Conservation (phyloP, 106 monocot genomes). For the Acorus gramineus region DNA sequence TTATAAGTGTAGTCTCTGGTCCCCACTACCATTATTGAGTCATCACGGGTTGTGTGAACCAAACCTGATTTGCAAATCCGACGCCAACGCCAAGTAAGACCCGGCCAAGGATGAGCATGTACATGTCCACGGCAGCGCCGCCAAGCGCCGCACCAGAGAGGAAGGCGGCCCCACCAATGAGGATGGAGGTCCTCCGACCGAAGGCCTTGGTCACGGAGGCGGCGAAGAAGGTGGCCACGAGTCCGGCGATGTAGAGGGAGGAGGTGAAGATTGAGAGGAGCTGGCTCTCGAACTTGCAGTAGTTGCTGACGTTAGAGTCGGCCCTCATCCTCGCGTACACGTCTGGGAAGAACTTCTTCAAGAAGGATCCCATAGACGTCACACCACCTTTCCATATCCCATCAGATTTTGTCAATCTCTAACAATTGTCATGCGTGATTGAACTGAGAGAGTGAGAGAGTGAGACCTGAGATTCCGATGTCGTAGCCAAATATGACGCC, state of each 20-base stretch:
- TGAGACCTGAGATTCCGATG: slow-evolving; percentile 19
- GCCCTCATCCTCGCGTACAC: slow-evolving; percentile 14
- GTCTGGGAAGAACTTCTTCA: slow-evolving; percentile 32
- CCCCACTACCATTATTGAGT: too few relatives aligned
- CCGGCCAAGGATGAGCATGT: slow-evolving; percentile 49
- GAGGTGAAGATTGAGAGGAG: slow-evolving; percentile 30
- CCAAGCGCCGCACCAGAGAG: slow-evolving; percentile 27
- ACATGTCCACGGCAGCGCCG: slow-evolving; percentile 22
- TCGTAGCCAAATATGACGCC: slow-evolving; percentile 31
- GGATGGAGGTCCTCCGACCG: slow-evolving; percentile 22
- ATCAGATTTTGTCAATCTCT: not conserved
- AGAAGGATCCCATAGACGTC: slow-evolving; percentile 27
- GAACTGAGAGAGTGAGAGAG: too few relatives aligned
- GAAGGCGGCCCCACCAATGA: slow-evolving; percentile 23
- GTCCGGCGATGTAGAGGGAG: slow-evolving; percentile 27
- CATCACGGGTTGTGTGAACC: not conserved
- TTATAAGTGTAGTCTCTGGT: too few relatives aligned
- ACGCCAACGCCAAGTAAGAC: slow-evolving; percentile 43
- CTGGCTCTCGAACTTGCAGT: slow-evolving; percentile 36
- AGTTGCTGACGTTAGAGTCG: slow-evolving; percentile 23
- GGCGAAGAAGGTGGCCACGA: slow-evolving; percentile 28
- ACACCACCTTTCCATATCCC: slow-evolving; percentile 18
- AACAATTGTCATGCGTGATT: not conserved
- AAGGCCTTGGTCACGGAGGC: slow-evolving; percentile 13
- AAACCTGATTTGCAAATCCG: slow-evolving; percentile 56